Evolutionary conservation across 768 basidiomycete species (phyloP).

Genomic region (Leccinum pellstonianum): DNA sequence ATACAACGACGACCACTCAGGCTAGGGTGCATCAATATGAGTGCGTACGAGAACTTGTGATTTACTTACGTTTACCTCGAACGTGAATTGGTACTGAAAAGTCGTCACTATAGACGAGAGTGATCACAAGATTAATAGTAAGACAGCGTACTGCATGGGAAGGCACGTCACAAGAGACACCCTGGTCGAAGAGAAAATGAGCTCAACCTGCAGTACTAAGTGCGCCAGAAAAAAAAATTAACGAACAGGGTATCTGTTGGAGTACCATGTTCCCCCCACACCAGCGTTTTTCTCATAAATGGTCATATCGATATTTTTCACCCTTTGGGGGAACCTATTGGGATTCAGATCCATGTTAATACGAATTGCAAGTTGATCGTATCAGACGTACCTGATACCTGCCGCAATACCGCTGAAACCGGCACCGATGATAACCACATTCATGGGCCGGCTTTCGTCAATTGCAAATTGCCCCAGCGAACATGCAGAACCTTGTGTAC

Average conservation of each 20-base stretch:
- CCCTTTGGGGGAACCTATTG: slow-evolving; percentile 48
- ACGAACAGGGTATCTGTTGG: slow-evolving; percentile 52
- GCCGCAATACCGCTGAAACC: slow-evolving; percentile 61
- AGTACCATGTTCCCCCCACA: slow-evolving; percentile 63
- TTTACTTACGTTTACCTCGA: slow-evolving; percentile 47
- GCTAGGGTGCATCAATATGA: slow-evolving; percentile 31
- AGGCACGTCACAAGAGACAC: slow-evolving; percentile 62
- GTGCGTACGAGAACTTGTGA: neutral
- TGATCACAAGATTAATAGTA: neutral
- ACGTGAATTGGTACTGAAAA: slow-evolving; percentile 56
- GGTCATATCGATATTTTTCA: slow-evolving; percentile 52
- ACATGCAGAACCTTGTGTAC: too few species aligned
- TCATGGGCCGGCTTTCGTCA: slow-evolving; percentile 53
- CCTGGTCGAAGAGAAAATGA: slow-evolving; percentile 28
- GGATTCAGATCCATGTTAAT: neutral
- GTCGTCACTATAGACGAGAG: neutral
- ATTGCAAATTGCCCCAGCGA: slow-evolving; percentile 45
- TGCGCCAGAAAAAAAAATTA: neutral
- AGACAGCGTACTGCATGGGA: slow-evolving; percentile 46
- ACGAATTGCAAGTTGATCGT: slow-evolving; percentile 2
- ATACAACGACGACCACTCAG: slow-evolving; percentile 62
- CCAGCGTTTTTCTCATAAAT: slow-evolving; percentile 61
- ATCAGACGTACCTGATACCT: slow-evolving; percentile 44
- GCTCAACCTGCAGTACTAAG: neutral
- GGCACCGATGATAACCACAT: slow-evolving; percentile 55